A percentile compares a stretch with the other conserved stretches of the same genome.
phyloP scores from a whole-genome alignment of 768 basidiomycete species.

The Mycena vulgaris region DNA sequence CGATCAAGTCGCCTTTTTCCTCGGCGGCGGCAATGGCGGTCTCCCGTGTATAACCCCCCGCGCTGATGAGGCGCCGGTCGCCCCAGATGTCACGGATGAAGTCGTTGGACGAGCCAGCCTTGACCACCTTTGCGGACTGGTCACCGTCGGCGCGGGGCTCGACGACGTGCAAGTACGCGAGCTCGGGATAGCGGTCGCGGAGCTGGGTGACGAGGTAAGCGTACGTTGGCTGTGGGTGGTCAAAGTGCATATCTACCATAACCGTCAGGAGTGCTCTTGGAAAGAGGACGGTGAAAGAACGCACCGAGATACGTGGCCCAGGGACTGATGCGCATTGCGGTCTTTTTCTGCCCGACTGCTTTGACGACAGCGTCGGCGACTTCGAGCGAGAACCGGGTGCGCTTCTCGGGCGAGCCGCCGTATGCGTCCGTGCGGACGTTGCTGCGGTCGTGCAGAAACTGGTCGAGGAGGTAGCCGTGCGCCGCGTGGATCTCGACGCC shows the following conservation, averaged over 20 bases:
- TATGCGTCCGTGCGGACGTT: no score
- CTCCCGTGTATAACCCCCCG: conserved; percentile 54
- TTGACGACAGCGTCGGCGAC: conserved; percentile 56
- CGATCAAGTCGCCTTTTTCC: conserved; percentile 48
- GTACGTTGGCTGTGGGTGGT: conserved; percentile 61
- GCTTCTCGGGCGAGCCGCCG: conserved; percentile 55
- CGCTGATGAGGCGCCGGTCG: conserved; percentile 50
- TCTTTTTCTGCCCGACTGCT: conserved; percentile 60
- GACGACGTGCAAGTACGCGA: conserved; percentile 64
- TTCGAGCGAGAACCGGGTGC: conserved; percentile 62
- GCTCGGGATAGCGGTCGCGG: conserved; percentile 48
- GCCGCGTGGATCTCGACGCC: conserved; percentile 64
- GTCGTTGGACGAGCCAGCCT: conserved; percentile 46
- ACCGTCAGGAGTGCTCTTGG: conserved; percentile 32
- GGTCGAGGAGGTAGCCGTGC: conserved; percentile 57
- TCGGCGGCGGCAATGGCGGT: conserved; percentile 50
- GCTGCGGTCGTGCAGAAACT: conserved; percentile 64
- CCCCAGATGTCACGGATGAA: conserved; percentile 58
- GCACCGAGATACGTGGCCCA: conserved; percentile 51
- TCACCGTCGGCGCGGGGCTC: conserved; percentile 50
- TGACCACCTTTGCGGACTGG: neutral
- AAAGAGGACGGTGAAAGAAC: conserved; percentile 33
- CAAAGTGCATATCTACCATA: conserved; percentile 55
- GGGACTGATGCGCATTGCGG: no score
- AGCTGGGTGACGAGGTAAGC: conserved; percentile 57